Percentiles rank a stretch among this genome's conserved stretches.
Evolutionary conservation across 1,284 basidiomycete genomes (phyloP).

Genomic region (Hemileia vastatrix): DNA sequence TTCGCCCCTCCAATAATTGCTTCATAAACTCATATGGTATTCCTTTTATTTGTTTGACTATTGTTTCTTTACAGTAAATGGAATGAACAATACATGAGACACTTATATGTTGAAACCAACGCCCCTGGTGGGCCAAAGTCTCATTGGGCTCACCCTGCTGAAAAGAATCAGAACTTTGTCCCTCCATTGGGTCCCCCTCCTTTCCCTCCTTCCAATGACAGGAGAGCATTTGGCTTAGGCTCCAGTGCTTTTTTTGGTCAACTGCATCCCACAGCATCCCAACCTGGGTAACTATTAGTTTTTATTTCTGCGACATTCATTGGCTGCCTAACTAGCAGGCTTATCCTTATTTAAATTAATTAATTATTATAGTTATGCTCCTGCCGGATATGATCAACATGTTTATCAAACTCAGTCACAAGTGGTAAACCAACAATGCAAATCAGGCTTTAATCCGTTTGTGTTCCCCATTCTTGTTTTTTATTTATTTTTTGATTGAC

Average conservation of each 20-base stretch:
- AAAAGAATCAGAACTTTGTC: neutral
- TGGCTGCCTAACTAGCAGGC: too few relatives aligned
- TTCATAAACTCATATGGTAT: neutral
- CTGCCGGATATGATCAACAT: conserved; percentile 4
- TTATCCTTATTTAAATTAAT: too few relatives aligned
- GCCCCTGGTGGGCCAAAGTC: neutral
- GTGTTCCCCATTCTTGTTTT: neutral
- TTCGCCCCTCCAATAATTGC: too few relatives aligned
- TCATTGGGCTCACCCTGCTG: neutral
- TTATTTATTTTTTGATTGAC: too few relatives aligned
- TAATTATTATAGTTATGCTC: too few relatives aligned
- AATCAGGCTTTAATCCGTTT: conserved; percentile 11
- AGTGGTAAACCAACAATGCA: too few relatives aligned
- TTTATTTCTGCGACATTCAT: too few relatives aligned
- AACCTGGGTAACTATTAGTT: neutral
- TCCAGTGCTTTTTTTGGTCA: too few relatives aligned
- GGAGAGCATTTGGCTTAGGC: too few relatives aligned
- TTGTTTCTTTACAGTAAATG: conserved; percentile 7
- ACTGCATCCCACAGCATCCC: too few relatives aligned
- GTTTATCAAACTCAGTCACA: neutral
- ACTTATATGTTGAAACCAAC: conserved; percentile 5
- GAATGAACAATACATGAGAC: conserved; percentile 5
- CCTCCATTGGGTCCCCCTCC: too few relatives aligned
- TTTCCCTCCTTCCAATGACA: too few relatives aligned
- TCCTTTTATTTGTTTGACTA: neutral